These are phyloP conservation scores for Wallacemonas sp. DNA, from an alignment of 208 protist species.

Conservation along the genomic window DNA sequence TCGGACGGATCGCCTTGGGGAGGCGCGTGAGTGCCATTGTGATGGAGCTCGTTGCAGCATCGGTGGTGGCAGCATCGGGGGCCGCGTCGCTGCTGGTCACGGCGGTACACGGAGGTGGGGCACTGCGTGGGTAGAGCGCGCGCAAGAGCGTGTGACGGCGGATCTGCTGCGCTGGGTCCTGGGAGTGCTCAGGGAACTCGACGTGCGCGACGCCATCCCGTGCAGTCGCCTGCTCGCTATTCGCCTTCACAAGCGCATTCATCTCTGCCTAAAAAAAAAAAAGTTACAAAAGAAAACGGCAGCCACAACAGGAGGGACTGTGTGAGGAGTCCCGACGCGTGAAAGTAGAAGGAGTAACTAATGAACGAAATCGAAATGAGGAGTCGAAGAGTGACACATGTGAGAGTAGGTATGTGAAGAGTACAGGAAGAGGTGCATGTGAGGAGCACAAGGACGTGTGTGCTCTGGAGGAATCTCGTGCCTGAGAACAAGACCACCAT, in stretches of 20 bases:
- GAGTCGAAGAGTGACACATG: background rate
- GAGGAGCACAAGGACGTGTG: background rate
- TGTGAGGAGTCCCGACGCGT: too few species aligned
- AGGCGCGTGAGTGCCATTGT: conserved; percentile 3
- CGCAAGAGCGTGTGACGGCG: conserved; percentile 46
- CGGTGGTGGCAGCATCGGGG: too few species aligned
- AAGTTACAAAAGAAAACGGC: background rate
- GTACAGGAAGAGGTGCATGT: background rate
- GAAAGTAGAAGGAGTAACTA: too few species aligned
- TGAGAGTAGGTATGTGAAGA: conserved; percentile 4
- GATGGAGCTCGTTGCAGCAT: background rate
- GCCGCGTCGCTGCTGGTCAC: background rate
- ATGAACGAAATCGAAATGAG: background rate
- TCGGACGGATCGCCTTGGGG: background rate
- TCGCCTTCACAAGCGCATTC: background rate
- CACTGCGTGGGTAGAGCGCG: conserved; percentile 38
- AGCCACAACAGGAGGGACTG: too few species aligned
- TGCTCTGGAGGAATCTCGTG: too few species aligned
- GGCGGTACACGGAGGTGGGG: conserved; percentile 19
- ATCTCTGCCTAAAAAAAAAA: background rate
- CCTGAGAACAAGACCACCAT: too few species aligned
- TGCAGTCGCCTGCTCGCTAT: background rate
- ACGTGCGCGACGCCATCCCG: background rate
- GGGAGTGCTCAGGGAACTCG: conserved; percentile 21
- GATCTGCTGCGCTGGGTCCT: conserved; percentile 26